Evolutionary conservation across 1,284 basidiomycete species (phyloP), one percentile per base, ranked within the genome.

Genomic region (Ceratobasidium sp.): DNA sequence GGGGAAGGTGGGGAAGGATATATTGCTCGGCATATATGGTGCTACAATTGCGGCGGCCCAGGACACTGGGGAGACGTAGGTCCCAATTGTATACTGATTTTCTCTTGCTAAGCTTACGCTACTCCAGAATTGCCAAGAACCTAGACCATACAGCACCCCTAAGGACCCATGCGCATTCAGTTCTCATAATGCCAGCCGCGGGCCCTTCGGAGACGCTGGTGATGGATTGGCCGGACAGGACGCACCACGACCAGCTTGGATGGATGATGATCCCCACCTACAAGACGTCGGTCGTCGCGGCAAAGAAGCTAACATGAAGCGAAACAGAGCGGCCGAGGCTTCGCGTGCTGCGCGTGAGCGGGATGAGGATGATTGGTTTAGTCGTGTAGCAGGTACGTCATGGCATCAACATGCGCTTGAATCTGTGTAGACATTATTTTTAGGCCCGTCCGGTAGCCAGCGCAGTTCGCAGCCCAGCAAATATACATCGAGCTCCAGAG

Each of bases 51-150:
- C 26, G 78, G 74, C 28, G 66, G 75, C 23, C 40, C 48, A 13
- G 74, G 78, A 26, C 78, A 79, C 28, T 77, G 65, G 67, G 78
- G 78, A 33, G 74, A 71, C 57, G 78, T 77, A 59, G 52, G 74
- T 73, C n/a, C 64, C 12, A 28, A 3, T n/a, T 33, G 38, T n/a
- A 44, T 26, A 13, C 46, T 10, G 64, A 33, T 52, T 57, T n/a
- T 3, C 17, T 38, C 20, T 7, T 54, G 50, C 7, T 15, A 52
- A n/a, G 64, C 44, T 66, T 4, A 48, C 59, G 15, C 26, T 20
- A 13, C 28, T n/a, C 26, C 26, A 74, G 70, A 59, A 64, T 17
- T 74, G 70, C 33, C 57, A 74, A 74, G 70, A 74, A n/a, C 12
- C 57, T 44, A 62, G 52, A 28, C 70, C 42, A 28, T 52, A 38